Percentiles rank a stretch among this genome's conserved stretches.
Conservation (phyloP, 768 basidiomycete genomes). For the Chalciporus piperatus region DNA sequence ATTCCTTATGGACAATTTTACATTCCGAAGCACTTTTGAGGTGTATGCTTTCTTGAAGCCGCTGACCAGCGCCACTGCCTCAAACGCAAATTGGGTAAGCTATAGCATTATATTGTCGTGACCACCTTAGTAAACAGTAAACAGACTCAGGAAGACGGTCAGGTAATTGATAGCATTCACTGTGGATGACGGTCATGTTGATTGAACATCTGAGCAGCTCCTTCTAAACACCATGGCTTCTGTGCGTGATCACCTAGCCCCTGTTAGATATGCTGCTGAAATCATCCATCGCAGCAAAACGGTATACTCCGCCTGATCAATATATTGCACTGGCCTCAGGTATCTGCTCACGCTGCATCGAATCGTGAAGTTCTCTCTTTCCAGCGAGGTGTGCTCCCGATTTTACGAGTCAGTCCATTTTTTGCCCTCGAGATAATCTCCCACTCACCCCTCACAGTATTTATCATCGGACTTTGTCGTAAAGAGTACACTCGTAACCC, state of each 20-base stretch:
- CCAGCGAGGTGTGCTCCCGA: slow-evolving; percentile 51
- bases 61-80: slow-evolving; percentile 37
- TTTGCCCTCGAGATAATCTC: neutral
- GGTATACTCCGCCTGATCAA: slow-evolving; percentile 50
- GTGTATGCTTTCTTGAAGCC: slow-evolving; percentile 44
- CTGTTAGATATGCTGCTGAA: neutral
- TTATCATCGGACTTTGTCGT: slow-evolving; percentile 57
- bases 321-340: slow-evolving; percentile 43
- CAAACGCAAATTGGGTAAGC: slow-evolving; percentile 43
- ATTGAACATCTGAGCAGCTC: slow-evolving; percentile 27
- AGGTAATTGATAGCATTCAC: slow-evolving; percentile 35
- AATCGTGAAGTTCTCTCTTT: slow-evolving; percentile 46
- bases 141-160: slow-evolving; percentile 49
- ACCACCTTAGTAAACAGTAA: neutral
- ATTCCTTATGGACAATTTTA: slow-evolving; percentile 43
- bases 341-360: slow-evolving; percentile 40
- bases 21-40: slow-evolving; percentile 40
- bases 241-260: slow-evolving; percentile 21
- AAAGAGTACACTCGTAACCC: slow-evolving; percentile 50
- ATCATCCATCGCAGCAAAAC: slow-evolving; percentile 38
- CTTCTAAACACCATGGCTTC: slow-evolving; percentile 38
- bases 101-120: neutral
- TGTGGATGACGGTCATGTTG: slow-evolving; percentile 5
- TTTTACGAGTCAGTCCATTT: slow-evolving; percentile 43
- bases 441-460: slow-evolving; percentile 38